Percentiles rank a stretch among this genome's conserved stretches.
These are phyloP conservation scores for Rutstroemia sp. DNA, from an alignment of 2,329 filamentous ascomycete genomes.

Conservation along the genomic window DNA sequence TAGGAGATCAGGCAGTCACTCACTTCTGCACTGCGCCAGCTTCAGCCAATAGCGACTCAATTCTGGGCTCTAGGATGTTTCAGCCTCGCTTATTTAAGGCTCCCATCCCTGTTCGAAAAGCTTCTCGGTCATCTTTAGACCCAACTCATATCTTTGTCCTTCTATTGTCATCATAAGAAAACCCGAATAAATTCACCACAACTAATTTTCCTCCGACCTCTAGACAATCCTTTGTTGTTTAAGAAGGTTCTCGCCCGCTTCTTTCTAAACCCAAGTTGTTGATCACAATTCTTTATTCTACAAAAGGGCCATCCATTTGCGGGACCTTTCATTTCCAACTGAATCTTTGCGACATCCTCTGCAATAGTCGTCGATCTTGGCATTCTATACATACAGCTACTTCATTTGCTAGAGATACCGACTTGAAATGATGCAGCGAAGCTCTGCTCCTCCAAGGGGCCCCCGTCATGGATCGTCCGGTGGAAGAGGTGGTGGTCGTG, in stretches of 20 bases:
- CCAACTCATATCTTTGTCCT: not conserved
- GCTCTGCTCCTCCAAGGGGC: conserved; percentile 21
- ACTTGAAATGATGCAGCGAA: conserved; percentile 13
- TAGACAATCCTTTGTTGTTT: not conserved
- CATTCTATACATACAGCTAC: not conserved
- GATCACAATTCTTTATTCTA: not conserved
- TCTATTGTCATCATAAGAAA: not conserved
- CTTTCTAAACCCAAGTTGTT: not conserved
- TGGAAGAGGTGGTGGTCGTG: conserved; percentile 29
- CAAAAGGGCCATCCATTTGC: not conserved
- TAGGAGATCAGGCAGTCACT: too few relatives aligned
- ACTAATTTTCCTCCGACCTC: not conserved
- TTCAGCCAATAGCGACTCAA: too few relatives aligned
- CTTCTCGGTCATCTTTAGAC: too few relatives aligned
- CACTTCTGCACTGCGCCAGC: too few relatives aligned
- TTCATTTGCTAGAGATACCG: too few relatives aligned
- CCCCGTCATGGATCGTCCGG: conserved; percentile 21
- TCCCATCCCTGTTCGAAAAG: not conserved
- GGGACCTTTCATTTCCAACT: not conserved
- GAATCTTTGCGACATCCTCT: not conserved
- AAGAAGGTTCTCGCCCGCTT: not conserved
- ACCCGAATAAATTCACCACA: not conserved
- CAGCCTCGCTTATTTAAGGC: not conserved
- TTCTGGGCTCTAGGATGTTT: not conserved
- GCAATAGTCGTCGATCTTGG: not conserved